Percentiles rank a stretch among this genome's conserved stretches.
These are phyloP conservation scores for Neurospora sp. DNA, from an alignment of 495 filamentous ascomycete species.

Conservation along the genomic window DNA sequence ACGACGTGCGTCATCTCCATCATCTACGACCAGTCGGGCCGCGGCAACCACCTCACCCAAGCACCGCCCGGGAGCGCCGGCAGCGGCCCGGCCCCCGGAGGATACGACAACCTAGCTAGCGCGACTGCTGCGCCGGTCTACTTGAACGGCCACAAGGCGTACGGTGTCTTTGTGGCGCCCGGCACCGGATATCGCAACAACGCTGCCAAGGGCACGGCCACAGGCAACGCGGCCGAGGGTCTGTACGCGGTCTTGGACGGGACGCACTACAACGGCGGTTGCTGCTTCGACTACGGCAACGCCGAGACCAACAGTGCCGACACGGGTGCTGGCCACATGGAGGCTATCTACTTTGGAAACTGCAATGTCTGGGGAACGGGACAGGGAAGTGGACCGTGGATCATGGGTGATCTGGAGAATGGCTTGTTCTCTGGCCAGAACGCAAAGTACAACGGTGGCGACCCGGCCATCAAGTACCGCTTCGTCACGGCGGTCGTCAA, in stretches of 20 bases:
- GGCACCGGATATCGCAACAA: slow-evolving; percentile 28
- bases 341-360: slow-evolving; percentile 49
- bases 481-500: slow-evolving; percentile 46
- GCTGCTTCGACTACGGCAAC: slow-evolving; percentile 56
- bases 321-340: slow-evolving; percentile 51
- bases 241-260: slow-evolving; percentile 49
- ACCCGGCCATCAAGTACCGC: slow-evolving; percentile 38
- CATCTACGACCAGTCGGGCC: slow-evolving; percentile 52
- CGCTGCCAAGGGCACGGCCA: slow-evolving; percentile 37
- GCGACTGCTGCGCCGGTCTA: slow-evolving; percentile 49
- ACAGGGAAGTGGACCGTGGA: slow-evolving; percentile 44
- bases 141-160: slow-evolving; percentile 47
- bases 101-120: slow-evolving; percentile 45
- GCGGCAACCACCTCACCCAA: slow-evolving; percentile 47
- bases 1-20: slow-evolving; percentile 49
- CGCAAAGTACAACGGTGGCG: slow-evolving; percentile 27
- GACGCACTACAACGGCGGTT: slow-evolving; percentile 21
- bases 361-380: slow-evolving; percentile 41
- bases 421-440: slow-evolving; percentile 3
- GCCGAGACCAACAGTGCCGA: slow-evolving; percentile 44
- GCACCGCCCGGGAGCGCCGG: slow-evolving; percentile 41
- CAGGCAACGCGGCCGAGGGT: slow-evolving; percentile 42
- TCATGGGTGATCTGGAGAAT: slow-evolving; percentile 52
- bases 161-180: slow-evolving; percentile 46
- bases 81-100: slow-evolving; percentile 39